Evolutionary conservation across 805 yeast genomes (phyloP).

Genomic region (Wilhelminamyces savonicus): DNA sequence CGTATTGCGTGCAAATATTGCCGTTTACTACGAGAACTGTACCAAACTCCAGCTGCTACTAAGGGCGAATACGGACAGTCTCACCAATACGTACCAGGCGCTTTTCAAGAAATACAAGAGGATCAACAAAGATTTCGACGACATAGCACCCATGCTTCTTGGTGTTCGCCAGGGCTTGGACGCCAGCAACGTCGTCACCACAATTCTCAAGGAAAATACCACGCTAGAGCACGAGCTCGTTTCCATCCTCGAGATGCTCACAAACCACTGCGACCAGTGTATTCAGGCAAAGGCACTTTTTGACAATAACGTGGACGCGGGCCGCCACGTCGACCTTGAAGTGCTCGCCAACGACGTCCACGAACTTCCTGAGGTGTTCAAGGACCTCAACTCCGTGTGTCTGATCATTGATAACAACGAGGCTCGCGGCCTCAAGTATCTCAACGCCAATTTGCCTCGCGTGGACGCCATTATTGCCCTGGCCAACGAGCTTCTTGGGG

Average conservation of each 20-base stretch:
- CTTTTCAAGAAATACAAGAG: slow-evolving; percentile 8
- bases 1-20: slow-evolving; percentile 17
- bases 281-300: slow-evolving; percentile 37
- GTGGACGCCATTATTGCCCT: slow-evolving; percentile 9
- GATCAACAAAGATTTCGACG: slow-evolving; percentile 11
- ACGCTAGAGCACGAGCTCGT: slow-evolving; percentile 66
- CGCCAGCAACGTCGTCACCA: background rate
- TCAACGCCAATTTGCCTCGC: slow-evolving; percentile 7
- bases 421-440: slow-evolving; percentile 19
- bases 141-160: slow-evolving; percentile 12
- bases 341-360: slow-evolving; percentile 47
- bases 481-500: slow-evolving; percentile 10
- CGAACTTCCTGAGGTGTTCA: slow-evolving; percentile 53
- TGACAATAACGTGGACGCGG: too few species aligned
- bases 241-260: slow-evolving; percentile 58
- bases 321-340: slow-evolving; percentile 25
- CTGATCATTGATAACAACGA: slow-evolving; percentile 32
- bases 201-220: slow-evolving; percentile 26
- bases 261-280: slow-evolving; percentile 83
- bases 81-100: too few species aligned
- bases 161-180: slow-evolving; percentile 5
- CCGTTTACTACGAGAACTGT: slow-evolving; percentile 10
- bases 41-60: slow-evolving; percentile 12
- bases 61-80: slow-evolving; percentile 8
- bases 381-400: slow-evolving; percentile 20